phyloP scores from a whole-genome alignment of 1,139 yeast species.

The Cylindricascospora bacillispora region DNA sequence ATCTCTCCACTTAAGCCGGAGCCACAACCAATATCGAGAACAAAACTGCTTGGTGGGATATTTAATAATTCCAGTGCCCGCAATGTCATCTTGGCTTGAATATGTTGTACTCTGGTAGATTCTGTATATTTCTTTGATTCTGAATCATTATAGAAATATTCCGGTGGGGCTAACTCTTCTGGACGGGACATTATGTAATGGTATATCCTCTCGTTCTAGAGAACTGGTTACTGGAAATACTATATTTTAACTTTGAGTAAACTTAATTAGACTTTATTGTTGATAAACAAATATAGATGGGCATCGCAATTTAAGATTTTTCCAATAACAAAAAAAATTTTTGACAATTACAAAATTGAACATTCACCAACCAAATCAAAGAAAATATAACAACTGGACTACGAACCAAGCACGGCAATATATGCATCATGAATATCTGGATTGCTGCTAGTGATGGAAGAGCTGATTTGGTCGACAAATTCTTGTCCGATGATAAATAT shows the following conservation, averaged over 20 bases:
- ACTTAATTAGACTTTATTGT: too few species aligned
- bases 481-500: constrained; percentile 35
- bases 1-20: constrained; percentile 95
- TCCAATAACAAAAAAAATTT: too few species aligned
- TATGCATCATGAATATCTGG: constrained; percentile 57
- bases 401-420: neutral
- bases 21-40: constrained; percentile 94
- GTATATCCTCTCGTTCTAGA: neutral
- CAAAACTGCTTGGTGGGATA: constrained; percentile 52
- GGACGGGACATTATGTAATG: constrained; percentile 75
- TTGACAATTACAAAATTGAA: neutral
- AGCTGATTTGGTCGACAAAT: constrained; percentile 41
- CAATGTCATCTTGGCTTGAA: constrained; percentile 94
- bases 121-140: constrained; percentile 85
- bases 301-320: too few species aligned
- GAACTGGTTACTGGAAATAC: neutral
- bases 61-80: constrained; percentile 82
- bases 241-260: neutral
- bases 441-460: constrained; percentile 87
- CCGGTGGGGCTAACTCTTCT: constrained; percentile 96
- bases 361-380: too few species aligned
- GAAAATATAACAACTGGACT: too few species aligned
- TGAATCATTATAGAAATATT: constrained; percentile 79
- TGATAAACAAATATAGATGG: too few species aligned
- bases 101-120: constrained; percentile 92